Conservation (phyloP, 345 rosid genomes). For the Abelmoschus esculentus region DNA sequence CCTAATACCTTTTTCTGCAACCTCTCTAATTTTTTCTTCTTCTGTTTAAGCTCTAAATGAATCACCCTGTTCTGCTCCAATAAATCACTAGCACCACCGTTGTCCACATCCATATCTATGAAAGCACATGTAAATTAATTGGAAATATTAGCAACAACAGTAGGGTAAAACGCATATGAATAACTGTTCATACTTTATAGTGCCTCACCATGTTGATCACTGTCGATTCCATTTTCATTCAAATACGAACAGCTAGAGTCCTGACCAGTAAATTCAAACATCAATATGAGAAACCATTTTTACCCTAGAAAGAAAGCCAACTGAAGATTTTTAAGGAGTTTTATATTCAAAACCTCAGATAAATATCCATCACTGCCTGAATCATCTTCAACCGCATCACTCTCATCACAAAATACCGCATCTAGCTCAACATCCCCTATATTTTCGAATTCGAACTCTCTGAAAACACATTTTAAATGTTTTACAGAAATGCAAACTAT, state of each 20-base stretch:
- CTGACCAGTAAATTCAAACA: slow-evolving; percentile 25
- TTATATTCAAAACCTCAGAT: slow-evolving; percentile 51
- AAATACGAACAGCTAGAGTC: slow-evolving; percentile 23
- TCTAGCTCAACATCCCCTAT: slow-evolving; percentile 39
- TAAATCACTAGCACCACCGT: slow-evolving; percentile 20
- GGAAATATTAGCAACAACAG: not conserved
- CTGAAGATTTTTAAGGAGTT: not conserved
- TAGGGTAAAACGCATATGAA: not conserved
- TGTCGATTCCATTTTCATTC: slow-evolving; percentile 20
- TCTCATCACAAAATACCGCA: slow-evolving; percentile 40
- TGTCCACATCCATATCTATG: slow-evolving; percentile 27
- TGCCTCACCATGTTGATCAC: slow-evolving; percentile 29
- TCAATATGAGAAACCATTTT: not conserved
- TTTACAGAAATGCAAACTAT: not conserved
- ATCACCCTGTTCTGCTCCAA: slow-evolving; percentile 36
- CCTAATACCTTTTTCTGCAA: slow-evolving; percentile 49
- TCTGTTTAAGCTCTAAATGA: slow-evolving; percentile 37
- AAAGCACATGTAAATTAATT: slow-evolving; percentile 1
- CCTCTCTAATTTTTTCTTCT: slow-evolving; percentile 41
- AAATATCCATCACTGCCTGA: slow-evolving; percentile 83
- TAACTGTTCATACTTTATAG: not conserved
- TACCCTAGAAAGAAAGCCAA: not conserved
- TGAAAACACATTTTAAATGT: slow-evolving; percentile 14
- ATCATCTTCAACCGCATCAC: slow-evolving; percentile 40
- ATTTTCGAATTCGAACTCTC: slow-evolving; percentile 33